Evolutionary conservation across 768 basidiomycete species (phyloP).

Genomic region (Sporobolomyces phaffii): DNA sequence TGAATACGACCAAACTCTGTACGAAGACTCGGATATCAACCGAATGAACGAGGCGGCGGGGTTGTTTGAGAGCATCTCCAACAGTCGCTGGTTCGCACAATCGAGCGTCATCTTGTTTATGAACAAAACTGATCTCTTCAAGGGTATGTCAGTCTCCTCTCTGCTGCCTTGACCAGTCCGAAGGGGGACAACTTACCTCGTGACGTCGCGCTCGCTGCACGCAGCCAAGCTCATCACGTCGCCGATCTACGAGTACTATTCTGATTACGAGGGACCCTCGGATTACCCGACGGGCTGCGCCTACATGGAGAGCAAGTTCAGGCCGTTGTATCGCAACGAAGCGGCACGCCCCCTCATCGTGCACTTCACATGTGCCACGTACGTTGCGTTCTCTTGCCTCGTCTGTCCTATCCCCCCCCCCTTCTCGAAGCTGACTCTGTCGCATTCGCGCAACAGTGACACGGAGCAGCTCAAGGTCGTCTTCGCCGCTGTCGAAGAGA

Average conservation of each 20-base stretch:
- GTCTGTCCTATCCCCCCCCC: too few species aligned
- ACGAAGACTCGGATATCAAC: conserved; percentile 52
- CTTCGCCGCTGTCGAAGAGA: conserved; percentile 44
- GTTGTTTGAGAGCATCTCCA: conserved; percentile 96
- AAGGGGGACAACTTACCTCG: too few species aligned
- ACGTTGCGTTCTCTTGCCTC: not conserved
- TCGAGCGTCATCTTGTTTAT: conserved; percentile 67
- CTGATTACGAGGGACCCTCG: conserved; percentile 72
- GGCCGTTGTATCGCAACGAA: conserved; percentile 81
- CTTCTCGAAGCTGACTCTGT: not conserved
- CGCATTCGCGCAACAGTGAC: conserved; percentile 7
- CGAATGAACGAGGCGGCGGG: conserved; percentile 97
- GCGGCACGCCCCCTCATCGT: conserved; percentile 29
- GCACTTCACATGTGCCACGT: conserved; percentile 41
- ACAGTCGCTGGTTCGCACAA: conserved; percentile 93
- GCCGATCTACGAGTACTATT: conserved; percentile 80
- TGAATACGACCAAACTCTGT: conserved; percentile 95
- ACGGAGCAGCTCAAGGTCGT: conserved; percentile 45
- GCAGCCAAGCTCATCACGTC: conserved; percentile 71
- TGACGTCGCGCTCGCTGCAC: too few species aligned
- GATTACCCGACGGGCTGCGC: conserved; percentile 86
- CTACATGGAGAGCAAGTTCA: conserved; percentile 70
- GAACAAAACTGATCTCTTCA: conserved; percentile 69
- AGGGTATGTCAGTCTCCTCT: conserved; percentile 12
- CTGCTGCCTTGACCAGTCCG: not conserved